Evolutionary conservation across 2,329 filamentous ascomycete species (phyloP).

Genomic region (Akanthomyces lecanii): DNA sequence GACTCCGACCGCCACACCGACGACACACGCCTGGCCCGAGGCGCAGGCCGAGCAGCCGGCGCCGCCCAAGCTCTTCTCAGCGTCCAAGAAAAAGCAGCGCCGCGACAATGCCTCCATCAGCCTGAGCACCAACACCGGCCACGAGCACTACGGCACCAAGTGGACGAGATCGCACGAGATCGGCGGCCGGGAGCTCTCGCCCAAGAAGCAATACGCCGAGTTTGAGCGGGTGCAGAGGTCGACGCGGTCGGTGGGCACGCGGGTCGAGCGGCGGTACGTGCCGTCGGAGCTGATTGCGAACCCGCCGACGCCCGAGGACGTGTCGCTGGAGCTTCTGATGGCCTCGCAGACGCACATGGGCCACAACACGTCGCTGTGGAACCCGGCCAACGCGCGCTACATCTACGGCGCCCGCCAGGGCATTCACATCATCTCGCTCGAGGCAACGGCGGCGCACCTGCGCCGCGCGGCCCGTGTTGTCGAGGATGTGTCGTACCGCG

Average conservation of each 20-base stretch:
- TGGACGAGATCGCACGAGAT: constrained; percentile 32
- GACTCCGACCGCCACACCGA: constrained; percentile 18
- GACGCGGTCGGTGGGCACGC: constrained; percentile 47
- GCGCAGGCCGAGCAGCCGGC: constrained; percentile 19
- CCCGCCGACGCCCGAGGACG: constrained; percentile 72
- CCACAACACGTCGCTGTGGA: constrained; percentile 88
- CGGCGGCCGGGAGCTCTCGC: constrained; percentile 34
- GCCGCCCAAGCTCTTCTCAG: constrained; percentile 24
- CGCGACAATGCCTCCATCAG: constrained; percentile 32
- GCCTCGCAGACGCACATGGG: constrained; percentile 85
- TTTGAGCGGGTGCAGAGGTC: constrained; percentile 37
- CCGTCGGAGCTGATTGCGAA: constrained; percentile 63
- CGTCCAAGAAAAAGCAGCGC: constrained; percentile 31
- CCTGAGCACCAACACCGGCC: constrained; percentile 28
- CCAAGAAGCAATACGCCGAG: constrained; percentile 37
- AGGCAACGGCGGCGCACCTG: constrained; percentile 82
- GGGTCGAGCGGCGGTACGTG: constrained; percentile 54
- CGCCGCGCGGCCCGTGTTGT: constrained; percentile 92
- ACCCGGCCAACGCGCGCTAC: constrained; percentile 88
- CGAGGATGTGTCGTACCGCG: constrained; percentile 75
- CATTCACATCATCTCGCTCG: constrained; percentile 89
- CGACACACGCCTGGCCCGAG: constrained; percentile 22
- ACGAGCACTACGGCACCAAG: constrained; percentile 7
- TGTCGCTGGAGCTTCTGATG: constrained; percentile 87
- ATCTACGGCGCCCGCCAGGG: constrained; percentile 87